Evolutionary conservation across 2,329 filamentous ascomycete species (phyloP).

Genomic region (Alternaria burnsii): DNA sequence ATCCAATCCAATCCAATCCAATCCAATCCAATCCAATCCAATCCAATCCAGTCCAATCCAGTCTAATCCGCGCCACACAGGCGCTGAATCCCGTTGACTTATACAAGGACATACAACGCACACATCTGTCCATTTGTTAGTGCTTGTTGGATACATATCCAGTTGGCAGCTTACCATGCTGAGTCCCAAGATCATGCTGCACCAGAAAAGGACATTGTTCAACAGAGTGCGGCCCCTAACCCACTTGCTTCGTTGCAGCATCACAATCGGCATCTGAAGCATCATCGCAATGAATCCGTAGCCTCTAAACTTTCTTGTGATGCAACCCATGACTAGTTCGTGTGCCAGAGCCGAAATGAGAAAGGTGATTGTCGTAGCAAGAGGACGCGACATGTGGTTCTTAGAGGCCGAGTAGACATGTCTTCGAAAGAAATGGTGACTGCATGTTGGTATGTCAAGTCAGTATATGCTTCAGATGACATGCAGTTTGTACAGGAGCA

Average conservation of each 20-base stretch:
- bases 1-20: neutral
- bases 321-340: conserved; percentile 96
- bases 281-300: conserved; percentile 97
- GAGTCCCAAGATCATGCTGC: conserved; percentile 86
- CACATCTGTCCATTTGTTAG: conserved; percentile 43
- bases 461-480: conserved; percentile 88
- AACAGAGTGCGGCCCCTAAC: conserved; percentile 78
- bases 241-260: conserved; percentile 82
- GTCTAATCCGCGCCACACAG: neutral
- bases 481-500: conserved; percentile 49
- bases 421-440: conserved; percentile 87
- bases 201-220: conserved; percentile 84
- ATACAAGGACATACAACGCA: conserved; percentile 52
- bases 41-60: neutral
- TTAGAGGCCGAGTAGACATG: conserved; percentile 91
- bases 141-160: neutral
- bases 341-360: conserved; percentile 88
- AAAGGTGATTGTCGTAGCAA: conserved; percentile 90
- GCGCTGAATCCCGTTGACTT: neutral
- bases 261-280: conserved; percentile 94
- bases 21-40: neutral
- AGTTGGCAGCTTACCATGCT: conserved; percentile 69
- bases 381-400: conserved; percentile 75
- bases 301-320: conserved; percentile 93
- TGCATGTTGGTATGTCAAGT: conserved; percentile 58